Base-by-base conservation (phyloP, 306 rosid genomes). In the Trifolium repens region DNA sequence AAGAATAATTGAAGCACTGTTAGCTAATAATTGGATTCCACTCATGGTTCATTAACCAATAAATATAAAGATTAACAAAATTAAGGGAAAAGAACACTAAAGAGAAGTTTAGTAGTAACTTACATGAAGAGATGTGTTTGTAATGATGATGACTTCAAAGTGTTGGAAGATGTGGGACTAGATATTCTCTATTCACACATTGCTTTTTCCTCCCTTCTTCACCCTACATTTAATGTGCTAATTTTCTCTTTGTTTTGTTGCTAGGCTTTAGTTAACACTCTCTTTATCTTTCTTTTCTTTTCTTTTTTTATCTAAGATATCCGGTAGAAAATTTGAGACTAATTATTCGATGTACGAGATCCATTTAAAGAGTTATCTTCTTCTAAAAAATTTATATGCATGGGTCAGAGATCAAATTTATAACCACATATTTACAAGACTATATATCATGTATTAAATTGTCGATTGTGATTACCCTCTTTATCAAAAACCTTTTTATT, bases 111-210 rank as follows among this genome's bases (percentile, higher is more conserved):
- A 24, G 7, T 55, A 9, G 9, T 62, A 34, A 50, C 2, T 26
- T 15, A 32, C 16, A 55, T 19, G 60, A 15, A 69, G 53, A 75
- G 62, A 82, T 60, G 84, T 53, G 82, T 59, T 6, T 42, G 80
- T 78, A 81, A 90, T 90, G 89, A 86, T 88, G 76, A 83, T 80
- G 79, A 16, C 69, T 82, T 71, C 72, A 80, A 80, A 77, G 78
- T 68, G 75, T 52, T 72, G 67, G 79, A 24, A 74, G 54, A 75
- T 54, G 93, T 85, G 91, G 93, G 93, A 63, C 93, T 78, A 49
- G 13, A 16, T 65, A 17, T 40, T 61, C 27, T 55, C 32, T 32
- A 35, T 73, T 73, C 34, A 30, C 37, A 66, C 66, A 72, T 64
- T 79, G 71, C 87, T 76, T 72, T 75, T 70, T 71, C 35, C 54